Base-by-base conservation (phyloP, 768 basidiomycete species). In the Rhodotorula babjevae region DNA sequence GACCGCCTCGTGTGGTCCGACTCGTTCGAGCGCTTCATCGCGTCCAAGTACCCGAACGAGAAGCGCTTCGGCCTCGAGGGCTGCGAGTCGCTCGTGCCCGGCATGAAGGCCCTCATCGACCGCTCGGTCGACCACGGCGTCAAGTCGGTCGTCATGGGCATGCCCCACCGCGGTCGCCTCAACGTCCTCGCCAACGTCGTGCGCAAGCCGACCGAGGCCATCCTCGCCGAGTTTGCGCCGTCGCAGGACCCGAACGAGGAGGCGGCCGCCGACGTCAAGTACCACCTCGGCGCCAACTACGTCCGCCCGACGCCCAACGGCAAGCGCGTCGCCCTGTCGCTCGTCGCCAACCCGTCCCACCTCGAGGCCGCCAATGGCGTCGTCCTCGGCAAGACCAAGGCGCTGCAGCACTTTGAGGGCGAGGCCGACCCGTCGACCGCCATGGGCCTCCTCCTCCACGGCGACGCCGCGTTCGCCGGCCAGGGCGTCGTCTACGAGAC, bases 1-100 rank as follows among this genome's bases (percentile, higher is more conserved):
- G 96, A 99, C 83, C 91, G 96, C 72, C 89, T 97, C 78, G 97
- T 98, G 81, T 99, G 96, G 96, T 98, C 95, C n/a, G 96, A 98
- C 79, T 90, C 91, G 9, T 98, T 98, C 79, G 96, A 99, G 82
- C 93, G 93, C 79, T 99, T 97, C 86, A 93, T 99, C 74, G 90
- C 93, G 31, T 91, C 88, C 85, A 99, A 98, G 82, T 96, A 92
- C 83, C 96, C 96, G 77, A 99, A 97, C 83, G 96, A 99, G 85
- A 99, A 99, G 83, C 90, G 96, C 60, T 99, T 99, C 82, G 96
- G 96, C 82, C 87, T 99, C 56, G 96, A 99, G 82, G 96, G 96
- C 67, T 96, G 93, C 82, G 96, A 99, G 83, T 87, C 92, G 42
- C 88, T 99, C 77, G 90, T 98, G 78, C 96, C 96, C 42, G 96